These are phyloP conservation scores for Ramaria rubella DNA, from an alignment of 768 basidiomycete genomes.

Conservation along the genomic window DNA sequence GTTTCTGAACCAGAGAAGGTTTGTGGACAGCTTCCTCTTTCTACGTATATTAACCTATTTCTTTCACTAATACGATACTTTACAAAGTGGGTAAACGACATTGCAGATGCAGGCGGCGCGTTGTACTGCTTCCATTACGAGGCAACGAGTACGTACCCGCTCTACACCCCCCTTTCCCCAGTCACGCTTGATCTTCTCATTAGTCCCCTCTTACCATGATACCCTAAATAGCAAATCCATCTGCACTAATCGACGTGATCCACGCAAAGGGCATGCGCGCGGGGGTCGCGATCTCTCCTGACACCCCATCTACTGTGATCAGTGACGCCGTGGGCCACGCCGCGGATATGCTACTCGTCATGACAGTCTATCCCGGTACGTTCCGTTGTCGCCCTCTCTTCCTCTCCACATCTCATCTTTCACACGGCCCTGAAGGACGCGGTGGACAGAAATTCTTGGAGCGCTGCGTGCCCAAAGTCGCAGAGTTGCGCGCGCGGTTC, in stretches of 20 bases:
- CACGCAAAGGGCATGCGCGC: constrained; percentile 84
- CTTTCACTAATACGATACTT: background rate
- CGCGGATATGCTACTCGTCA: constrained; percentile 94
- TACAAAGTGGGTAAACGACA: constrained; percentile 87
- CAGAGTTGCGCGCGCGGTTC: constrained; percentile 83
- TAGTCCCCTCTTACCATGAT: background rate
- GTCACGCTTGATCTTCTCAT: background rate
- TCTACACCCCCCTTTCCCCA: background rate
- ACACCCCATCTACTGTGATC: constrained; percentile 84
- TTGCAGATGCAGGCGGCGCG: constrained; percentile 91
- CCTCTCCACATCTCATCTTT: background rate
- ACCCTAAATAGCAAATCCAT: constrained; percentile 55
- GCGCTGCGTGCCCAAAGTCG: constrained; percentile 86
- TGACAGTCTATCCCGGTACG: constrained; percentile 93
- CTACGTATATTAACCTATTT: background rate
- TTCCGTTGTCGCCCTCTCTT: background rate
- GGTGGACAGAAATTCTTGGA: constrained; percentile 97
- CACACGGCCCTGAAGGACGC: constrained; percentile 43
- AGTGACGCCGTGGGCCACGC: constrained; percentile 75
- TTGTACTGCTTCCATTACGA: constrained; percentile 97
- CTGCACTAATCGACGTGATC: constrained; percentile 74
- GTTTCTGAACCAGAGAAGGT: constrained; percentile 90
- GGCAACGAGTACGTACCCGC: constrained; percentile 71
- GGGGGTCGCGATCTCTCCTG: constrained; percentile 94
- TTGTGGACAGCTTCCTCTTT: constrained; percentile 9